Percentiles rank a stretch among this genome's conserved stretches.
Evolutionary conservation across 345 rosid genomes (phyloP).

Genomic region (Populus ilicifolia): DNA sequence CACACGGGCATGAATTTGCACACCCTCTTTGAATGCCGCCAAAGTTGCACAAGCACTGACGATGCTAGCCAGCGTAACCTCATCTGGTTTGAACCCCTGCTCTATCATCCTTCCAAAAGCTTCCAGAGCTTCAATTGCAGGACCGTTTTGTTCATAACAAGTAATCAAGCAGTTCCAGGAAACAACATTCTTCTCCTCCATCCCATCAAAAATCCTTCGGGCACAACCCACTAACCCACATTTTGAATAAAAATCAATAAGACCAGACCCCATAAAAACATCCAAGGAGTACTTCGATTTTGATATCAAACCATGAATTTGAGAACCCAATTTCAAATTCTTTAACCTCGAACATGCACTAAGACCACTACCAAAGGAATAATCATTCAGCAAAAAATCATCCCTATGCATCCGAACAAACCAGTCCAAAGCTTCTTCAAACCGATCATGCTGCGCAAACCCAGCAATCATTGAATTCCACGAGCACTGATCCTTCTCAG

Average conservation of each 20-base stretch:
- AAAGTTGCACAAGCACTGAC: constrained; percentile 82
- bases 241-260: constrained; percentile 78
- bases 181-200: constrained; percentile 57
- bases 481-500: constrained; percentile 66
- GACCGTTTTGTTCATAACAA: constrained; percentile 86
- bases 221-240: constrained; percentile 55
- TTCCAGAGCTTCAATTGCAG: constrained; percentile 51
- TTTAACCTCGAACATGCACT: constrained; percentile 61
- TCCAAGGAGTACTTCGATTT: constrained; percentile 42
- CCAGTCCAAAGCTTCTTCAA: constrained; percentile 49
- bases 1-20: constrained; percentile 61
- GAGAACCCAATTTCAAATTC: constrained; percentile 50
- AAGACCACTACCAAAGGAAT: constrained; percentile 61
- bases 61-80: constrained; percentile 75
- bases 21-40: constrained; percentile 51
- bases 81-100: constrained; percentile 55
- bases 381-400: constrained; percentile 49
- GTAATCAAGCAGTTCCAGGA: constrained; percentile 93
- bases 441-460: constrained; percentile 58
- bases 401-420: constrained; percentile 47
- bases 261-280: constrained; percentile 79
- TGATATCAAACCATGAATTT: constrained; percentile 61
- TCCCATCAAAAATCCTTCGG: constrained; percentile 53
- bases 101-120: constrained; percentile 61
- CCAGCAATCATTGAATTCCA: constrained; percentile 81